Percentiles rank a stretch among this genome's conserved stretches.
Conservation (phyloP, 805 yeast genomes). For the Wickerhamomyces rabaulensis region DNA sequence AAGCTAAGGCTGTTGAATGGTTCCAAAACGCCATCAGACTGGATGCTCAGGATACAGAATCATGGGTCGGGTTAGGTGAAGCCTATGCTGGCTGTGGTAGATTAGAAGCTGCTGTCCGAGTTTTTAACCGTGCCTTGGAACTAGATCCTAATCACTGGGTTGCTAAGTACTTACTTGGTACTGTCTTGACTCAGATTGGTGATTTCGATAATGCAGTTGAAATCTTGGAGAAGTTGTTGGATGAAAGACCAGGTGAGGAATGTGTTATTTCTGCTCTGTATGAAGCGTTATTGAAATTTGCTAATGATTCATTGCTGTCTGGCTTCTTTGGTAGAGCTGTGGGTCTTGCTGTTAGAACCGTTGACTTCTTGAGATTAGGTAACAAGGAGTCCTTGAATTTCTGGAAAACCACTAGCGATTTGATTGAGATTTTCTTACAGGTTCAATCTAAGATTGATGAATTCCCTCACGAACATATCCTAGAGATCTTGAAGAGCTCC, state of each 20-base stretch:
- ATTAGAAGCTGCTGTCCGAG: conserved; percentile 79
- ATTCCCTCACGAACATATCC: conserved; percentile 42
- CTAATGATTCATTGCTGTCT: conserved; percentile 43
- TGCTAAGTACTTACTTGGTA: conserved; percentile 62
- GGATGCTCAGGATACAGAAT: conserved; percentile 58
- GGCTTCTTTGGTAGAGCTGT: conserved; percentile 70
- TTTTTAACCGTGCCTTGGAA: conserved; percentile 60
- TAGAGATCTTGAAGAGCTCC: conserved; percentile 17
- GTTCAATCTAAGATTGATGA: conserved; percentile 48
- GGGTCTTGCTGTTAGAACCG: conserved; percentile 39
- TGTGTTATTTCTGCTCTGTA: conserved; percentile 48
- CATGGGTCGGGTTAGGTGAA: conserved; percentile 98
- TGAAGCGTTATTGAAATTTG: conserved; percentile 51
- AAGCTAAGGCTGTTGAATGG: conserved; percentile 77
- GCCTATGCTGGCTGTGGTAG: conserved; percentile 84
- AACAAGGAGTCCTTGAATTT: conserved; percentile 42
- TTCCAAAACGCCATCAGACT: conserved; percentile 82
- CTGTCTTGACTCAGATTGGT: conserved; percentile 56
- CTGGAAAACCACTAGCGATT: conserved; percentile 64
- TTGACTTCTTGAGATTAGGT: conserved; percentile 37
- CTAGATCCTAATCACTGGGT: conserved; percentile 53
- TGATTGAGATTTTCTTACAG: conserved; percentile 45
- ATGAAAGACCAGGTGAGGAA: conserved; percentile 40
- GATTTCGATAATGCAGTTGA: conserved; percentile 59
- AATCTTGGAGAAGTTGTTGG: conserved; percentile 38